Percentiles rank a stretch among this genome's conserved stretches.
These are phyloP conservation scores for Tulasnella sp. DNA, from an alignment of 768 basidiomycete genomes.

Conservation along the genomic window DNA sequence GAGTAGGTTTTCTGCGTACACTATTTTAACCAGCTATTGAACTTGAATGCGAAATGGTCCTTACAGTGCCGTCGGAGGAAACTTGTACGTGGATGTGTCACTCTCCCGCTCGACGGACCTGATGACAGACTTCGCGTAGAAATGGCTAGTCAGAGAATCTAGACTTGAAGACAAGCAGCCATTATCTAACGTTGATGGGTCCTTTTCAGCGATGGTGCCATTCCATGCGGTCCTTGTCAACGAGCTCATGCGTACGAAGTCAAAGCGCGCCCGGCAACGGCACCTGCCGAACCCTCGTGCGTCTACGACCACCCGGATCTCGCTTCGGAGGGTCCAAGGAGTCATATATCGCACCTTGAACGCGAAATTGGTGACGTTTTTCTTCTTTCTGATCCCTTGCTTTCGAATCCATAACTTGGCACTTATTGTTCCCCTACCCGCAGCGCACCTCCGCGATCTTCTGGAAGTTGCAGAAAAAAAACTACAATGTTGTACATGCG, in stretches of 20 bases:
- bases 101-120: background rate
- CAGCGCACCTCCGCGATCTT: background rate
- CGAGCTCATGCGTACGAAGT: slow-evolving; percentile 11
- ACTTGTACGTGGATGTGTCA: background rate
- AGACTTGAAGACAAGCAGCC: background rate
- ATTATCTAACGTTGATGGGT: background rate
- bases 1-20: background rate
- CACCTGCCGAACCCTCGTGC: background rate
- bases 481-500: background rate
- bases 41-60: background rate
- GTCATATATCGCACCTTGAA: background rate
- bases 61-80: background rate
- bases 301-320: slow-evolving; percentile 13
- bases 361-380: background rate
- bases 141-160: background rate
- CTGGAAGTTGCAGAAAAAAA: no score
- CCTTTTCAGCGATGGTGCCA: background rate
- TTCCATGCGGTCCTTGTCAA: slow-evolving; percentile 13
- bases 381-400: no score
- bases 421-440: background rate
- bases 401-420: background rate
- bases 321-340: slow-evolving; percentile 10
- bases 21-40: no score
- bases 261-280: background rate
- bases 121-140: background rate